Evolutionary conservation across 768 basidiomycete genomes (phyloP), one percentile per base, ranked within the genome.

Genomic region (Rossbeevera mucosa): DNA sequence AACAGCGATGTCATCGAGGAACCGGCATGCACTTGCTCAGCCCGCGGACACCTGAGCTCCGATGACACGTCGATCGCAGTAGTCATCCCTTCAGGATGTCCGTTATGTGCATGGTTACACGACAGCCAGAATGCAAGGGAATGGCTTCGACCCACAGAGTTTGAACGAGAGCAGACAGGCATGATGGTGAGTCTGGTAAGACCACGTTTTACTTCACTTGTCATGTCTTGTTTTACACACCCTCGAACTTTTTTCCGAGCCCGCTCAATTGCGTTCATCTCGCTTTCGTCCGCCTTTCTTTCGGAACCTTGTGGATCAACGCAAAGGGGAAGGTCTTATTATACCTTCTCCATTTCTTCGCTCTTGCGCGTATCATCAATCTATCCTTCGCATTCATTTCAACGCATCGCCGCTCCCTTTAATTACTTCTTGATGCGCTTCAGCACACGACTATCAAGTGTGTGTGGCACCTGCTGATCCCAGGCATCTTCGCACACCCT

Each of bases 71-170:
- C 55, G 8, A 54, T 40, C 5, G 49, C 54, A 18, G 47, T 52
- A 12, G 43, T 22, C 4, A 25, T 48, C 41, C 47, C 41, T 42
- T 31, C 44, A 25, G 53, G 43, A 13, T 64, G 61, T 51, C 44
- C 59, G 26, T 44, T 29, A 44, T 71, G 67, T 46, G 20, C 53
- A 16, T 51, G 57, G 58, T 21, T 50, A 24, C 46, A 51, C 9
- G 74, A 75, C 48, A 60, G 49, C n/a, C 52, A 55, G 29, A 64
- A 55, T 40, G 74, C 73, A 7, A 59, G 44, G 25, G 52, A 51
- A 20, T 74, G 74, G 72, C 61, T 72, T 20, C 44, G 52, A 12
- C 65, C 59, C 41, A 74, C 71, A 21, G 71, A 71, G 55, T 52
- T 66, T 18, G 59, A 63, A 38, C 59, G 56, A 36, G 69, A 67